phyloP scores from a whole-genome alignment of 441 rosid species.

The Aquilaria agallochum region DNA sequence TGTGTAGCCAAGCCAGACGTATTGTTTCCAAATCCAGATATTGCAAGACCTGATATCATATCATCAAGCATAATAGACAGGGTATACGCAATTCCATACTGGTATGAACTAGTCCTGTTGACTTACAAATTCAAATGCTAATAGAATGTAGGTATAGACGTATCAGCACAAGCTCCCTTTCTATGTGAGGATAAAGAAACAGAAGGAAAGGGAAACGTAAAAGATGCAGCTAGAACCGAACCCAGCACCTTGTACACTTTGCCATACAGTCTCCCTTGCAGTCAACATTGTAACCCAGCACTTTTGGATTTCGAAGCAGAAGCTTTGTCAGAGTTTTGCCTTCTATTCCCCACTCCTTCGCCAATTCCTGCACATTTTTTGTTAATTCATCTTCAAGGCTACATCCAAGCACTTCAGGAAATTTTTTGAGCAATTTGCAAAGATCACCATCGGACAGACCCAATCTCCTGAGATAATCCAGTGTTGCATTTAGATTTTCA shows the following conservation, averaged over 20 bases:
- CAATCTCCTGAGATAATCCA: slow-evolving; percentile 58
- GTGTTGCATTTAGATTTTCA: slow-evolving; percentile 39
- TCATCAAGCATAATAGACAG: no score
- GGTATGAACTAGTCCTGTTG: no score
- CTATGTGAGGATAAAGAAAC: neutral
- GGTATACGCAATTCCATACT: no score
- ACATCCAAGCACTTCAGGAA: slow-evolving; percentile 90
- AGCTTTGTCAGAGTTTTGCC: slow-evolving; percentile 61
- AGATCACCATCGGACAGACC: slow-evolving; percentile 64
- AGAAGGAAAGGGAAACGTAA: neutral
- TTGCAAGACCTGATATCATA: no score
- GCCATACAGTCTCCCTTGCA: slow-evolving; percentile 92
- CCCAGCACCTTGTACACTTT: slow-evolving; percentile 89
- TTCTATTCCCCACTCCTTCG: slow-evolving; percentile 71
- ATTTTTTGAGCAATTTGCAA: slow-evolving; percentile 66
- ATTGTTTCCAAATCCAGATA: no score
- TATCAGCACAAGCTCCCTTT: neutral
- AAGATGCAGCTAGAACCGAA: slow-evolving; percentile 49
- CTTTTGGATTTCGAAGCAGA: slow-evolving; percentile 78
- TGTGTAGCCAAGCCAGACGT: no score
- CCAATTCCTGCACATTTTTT: slow-evolving; percentile 61
- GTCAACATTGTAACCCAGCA: slow-evolving; percentile 73
- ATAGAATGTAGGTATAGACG: neutral
- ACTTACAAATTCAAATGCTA: neutral
- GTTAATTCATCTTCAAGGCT: slow-evolving; percentile 61